Conservation (phyloP, 2,329 filamentous ascomycete species). For the Lachnum nothofagi region DNA sequence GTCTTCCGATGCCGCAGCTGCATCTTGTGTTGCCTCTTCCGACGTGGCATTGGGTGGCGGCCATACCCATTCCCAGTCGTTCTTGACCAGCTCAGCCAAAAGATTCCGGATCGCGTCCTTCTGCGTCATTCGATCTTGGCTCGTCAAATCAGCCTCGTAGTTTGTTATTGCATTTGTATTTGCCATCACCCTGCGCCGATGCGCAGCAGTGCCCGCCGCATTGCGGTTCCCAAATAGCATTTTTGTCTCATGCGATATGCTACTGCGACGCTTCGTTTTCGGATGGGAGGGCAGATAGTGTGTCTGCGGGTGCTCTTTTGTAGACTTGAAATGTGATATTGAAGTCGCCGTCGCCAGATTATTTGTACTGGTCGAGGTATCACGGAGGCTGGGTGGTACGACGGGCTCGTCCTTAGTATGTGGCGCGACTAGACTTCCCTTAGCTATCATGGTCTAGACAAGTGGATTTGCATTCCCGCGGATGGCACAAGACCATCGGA, state of each 20-base stretch:
- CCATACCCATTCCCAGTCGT: constrained; percentile 59
- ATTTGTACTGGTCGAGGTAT: too few relatives aligned
- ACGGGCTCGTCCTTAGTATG: not conserved
- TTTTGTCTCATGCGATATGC: constrained; percentile 14
- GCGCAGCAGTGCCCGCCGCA: constrained; percentile 12
- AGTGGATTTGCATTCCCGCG: not conserved
- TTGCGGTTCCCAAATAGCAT: constrained; percentile 23
- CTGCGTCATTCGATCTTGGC: constrained; percentile 56
- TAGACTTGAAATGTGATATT: too few relatives aligned
- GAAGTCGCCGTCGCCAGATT: too few relatives aligned
- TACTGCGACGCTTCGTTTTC: constrained; percentile 1
- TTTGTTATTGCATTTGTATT: constrained; percentile 36
- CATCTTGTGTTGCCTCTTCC: not conserved
- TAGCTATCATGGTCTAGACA: not conserved
- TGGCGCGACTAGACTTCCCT: not conserved
- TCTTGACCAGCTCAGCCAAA: constrained; percentile 49
- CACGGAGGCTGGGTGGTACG: not conserved
- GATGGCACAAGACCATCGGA: not conserved
- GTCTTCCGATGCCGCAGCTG: not conserved
- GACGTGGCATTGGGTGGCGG: constrained; percentile 33
- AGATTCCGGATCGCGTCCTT: constrained; percentile 58
- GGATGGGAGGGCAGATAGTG: constrained; percentile 3
- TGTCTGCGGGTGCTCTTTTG: not conserved
- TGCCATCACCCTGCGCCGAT: constrained; percentile 26
- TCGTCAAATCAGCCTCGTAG: constrained; percentile 56